Conservation (phyloP, 352 stramenopile species). For the Elongisporangium prolatum region DNA sequence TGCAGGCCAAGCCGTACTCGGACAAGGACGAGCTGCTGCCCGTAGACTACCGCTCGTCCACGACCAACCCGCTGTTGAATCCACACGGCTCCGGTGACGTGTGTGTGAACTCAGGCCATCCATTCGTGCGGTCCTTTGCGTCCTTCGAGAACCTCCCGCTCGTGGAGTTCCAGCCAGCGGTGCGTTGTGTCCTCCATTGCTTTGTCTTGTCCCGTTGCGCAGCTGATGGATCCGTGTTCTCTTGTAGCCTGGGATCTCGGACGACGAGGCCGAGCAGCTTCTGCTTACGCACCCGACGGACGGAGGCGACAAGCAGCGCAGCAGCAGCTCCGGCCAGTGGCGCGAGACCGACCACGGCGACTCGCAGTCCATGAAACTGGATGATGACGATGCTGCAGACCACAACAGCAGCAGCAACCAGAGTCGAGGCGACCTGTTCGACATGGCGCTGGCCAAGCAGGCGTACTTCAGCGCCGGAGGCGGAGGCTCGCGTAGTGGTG, state of each 20-base stretch:
- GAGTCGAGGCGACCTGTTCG: constrained; percentile 53
- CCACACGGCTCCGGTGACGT: constrained; percentile 84
- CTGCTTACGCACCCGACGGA: constrained; percentile 61
- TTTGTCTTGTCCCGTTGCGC: background rate
- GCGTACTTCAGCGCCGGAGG: constrained; percentile 39
- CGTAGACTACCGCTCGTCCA: constrained; percentile 93
- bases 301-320: constrained; percentile 1
- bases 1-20: constrained; percentile 91
- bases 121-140: constrained; percentile 93
- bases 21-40: constrained; percentile 93
- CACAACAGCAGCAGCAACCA: constrained; percentile 5
- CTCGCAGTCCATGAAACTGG: constrained; percentile 62
- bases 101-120: constrained; percentile 92
- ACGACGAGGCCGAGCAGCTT: constrained; percentile 84
- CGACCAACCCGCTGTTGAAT: constrained; percentile 91
- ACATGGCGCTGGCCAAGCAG: constrained; percentile 84
- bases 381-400: constrained; percentile 27
- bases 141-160: constrained; percentile 95
- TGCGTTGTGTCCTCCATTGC: constrained; percentile 21
- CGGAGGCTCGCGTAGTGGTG: constrained; percentile 39
- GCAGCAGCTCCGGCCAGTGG: constrained; percentile 33
- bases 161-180: constrained; percentile 90
- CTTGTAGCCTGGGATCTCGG: constrained; percentile 47
- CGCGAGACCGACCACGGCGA: constrained; percentile 50
- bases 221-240: constrained; percentile 4